Evolutionary conservation across 495 filamentous ascomycete genomes (phyloP).

Genomic region (Opeltia flavorubescens): DNA sequence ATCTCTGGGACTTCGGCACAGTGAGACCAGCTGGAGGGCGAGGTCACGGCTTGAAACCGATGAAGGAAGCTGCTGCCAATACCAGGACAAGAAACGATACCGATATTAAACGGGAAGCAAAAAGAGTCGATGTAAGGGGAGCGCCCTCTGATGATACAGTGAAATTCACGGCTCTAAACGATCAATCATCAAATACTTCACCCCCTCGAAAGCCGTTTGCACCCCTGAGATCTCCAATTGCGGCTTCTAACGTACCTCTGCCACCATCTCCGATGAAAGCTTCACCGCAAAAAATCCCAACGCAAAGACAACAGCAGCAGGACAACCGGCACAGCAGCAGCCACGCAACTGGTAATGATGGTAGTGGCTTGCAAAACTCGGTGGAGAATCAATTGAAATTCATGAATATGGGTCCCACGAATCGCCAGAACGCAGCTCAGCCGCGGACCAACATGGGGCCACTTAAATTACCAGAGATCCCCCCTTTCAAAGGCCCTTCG

Average conservation of each 20-base stretch:
- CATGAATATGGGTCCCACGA: conserved; percentile 19
- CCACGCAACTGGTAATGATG: conserved; percentile 39
- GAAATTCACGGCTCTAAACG: conserved; percentile 16
- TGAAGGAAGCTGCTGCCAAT: conserved; percentile 65
- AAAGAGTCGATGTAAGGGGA: neutral
- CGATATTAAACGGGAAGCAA: neutral
- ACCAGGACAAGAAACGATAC: conserved; percentile 33
- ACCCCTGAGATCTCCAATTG: conserved; percentile 33
- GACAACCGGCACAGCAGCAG: conserved; percentile 21
- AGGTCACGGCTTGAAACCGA: conserved; percentile 40
- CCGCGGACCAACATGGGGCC: conserved; percentile 13
- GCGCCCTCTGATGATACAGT: neutral
- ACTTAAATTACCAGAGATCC: conserved; percentile 38
- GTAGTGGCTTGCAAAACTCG: conserved; percentile 37
- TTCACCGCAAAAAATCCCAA: conserved; percentile 29
- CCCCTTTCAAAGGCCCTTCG: conserved; percentile 31
- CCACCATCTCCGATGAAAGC: conserved; percentile 31
- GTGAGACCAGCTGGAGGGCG: conserved; percentile 56
- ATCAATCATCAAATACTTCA: conserved; percentile 29
- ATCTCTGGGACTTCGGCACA: conserved; percentile 95
- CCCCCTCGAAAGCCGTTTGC: conserved; percentile 46
- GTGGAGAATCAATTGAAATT: conserved; percentile 43
- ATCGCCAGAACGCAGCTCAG: neutral
- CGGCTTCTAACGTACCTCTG: conserved; percentile 41
- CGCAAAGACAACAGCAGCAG: conserved; percentile 23